Evolutionary conservation across 2,329 filamentous ascomycete genomes (phyloP), one percentile per base, ranked within the genome.

Genomic region (Harringtonia aguacate): DNA sequence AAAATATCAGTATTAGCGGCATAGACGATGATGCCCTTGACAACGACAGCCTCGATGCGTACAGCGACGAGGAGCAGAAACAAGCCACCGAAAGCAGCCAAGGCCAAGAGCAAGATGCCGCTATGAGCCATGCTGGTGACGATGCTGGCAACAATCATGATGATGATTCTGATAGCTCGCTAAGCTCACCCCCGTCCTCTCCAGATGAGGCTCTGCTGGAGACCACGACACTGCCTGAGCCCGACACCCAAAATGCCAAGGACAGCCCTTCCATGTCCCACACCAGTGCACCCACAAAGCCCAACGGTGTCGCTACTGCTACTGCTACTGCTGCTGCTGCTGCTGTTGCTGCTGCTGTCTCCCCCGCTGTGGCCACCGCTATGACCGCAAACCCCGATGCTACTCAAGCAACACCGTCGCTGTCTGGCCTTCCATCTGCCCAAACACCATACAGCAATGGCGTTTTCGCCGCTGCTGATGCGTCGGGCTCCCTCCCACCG

Each of bases 41-140:
- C 57, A 63, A 67, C 56, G 68, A 68, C 58, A 70, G 67, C 56
- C 59, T 71, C 53, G 65, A 69, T 51, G 61, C 63, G 24, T 73
- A 73, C 56, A 63, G 58, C 55, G 64, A 68, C 40, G 59, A 64
- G 46, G 58, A 59, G 36, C 50, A 53, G 35, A 56, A 57, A 45
- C 18, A 39, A 13, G 31, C 36, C 17, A 30, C 29, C 18, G 35
- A 33, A 7, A 17, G 18, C 13, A 22, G 35, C 36, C 41, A 18
- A n/a, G 39, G 28, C 37, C 8, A 5, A 13, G 18, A 17, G 29
- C 17, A 22, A 10, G 40, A 22, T 21, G 39, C 24, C 31, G 34
- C 21, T 17, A 22, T 44, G 8, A 36, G 33, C n/a, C 29, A 28
- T 28, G 29, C 31, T 24, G 13, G 17, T 30, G 29, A 15, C 15